These are phyloP conservation scores for Aureobasidium lini DNA, from an alignment of 2,329 filamentous ascomycete genomes.

Conservation along the genomic window DNA sequence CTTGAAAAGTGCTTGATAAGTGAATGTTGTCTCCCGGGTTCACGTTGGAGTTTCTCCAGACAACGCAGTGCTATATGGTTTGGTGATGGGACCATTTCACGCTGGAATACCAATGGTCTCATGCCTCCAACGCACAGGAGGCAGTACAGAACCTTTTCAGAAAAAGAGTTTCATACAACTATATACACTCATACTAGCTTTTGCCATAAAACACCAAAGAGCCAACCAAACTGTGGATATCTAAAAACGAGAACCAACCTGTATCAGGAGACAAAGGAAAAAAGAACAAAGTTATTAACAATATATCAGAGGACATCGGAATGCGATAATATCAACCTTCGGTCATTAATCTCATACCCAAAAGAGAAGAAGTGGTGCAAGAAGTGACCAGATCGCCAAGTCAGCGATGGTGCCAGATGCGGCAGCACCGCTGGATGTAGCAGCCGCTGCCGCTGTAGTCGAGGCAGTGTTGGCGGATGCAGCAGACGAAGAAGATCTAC, in stretches of 20 bases:
- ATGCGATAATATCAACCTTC: background rate
- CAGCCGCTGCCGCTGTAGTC: background rate
- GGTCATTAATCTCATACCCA: background rate
- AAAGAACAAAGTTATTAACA: background rate
- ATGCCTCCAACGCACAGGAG: too few species aligned
- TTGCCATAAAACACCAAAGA: background rate
- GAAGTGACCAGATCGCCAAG: background rate
- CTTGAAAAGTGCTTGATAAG: too few species aligned
- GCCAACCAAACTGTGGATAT: background rate
- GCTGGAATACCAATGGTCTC: too few species aligned
- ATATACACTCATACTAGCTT: background rate
- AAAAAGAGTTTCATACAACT: background rate
- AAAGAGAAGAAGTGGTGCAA: background rate
- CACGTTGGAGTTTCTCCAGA: too few species aligned
- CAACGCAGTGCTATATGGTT: too few species aligned
- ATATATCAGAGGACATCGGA: background rate
- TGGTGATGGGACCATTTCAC: too few species aligned
- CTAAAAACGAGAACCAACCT: background rate
- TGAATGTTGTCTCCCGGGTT: too few species aligned
- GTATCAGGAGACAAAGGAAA: background rate
- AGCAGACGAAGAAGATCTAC: background rate
- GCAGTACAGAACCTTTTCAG: background rate
- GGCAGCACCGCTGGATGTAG: background rate
- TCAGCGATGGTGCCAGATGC: background rate
- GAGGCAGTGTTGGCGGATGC: background rate